Evolutionary conservation across 768 basidiomycete species (phyloP).

Genomic region (Naganishia vaughanmartiniae): DNA sequence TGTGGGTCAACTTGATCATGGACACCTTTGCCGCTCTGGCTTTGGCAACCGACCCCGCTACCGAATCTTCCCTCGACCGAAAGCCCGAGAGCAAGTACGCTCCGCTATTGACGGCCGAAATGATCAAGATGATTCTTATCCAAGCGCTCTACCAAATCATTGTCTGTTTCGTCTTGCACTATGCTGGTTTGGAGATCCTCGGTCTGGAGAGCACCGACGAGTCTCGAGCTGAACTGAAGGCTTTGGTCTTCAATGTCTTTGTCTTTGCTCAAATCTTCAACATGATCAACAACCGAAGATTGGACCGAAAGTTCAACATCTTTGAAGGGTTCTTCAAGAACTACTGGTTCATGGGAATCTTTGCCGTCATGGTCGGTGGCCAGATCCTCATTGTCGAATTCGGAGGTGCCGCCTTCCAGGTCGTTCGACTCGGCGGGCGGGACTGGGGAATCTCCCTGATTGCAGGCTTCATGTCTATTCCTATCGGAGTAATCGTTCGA

Average conservation of each 20-base stretch:
- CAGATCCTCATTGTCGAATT: constrained; percentile 88
- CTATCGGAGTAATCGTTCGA: constrained; percentile 78
- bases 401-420: constrained; percentile 87
- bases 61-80: constrained; percentile 68
- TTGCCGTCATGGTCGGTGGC: constrained; percentile 77
- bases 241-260: constrained; percentile 95
- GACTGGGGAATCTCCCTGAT: constrained; percentile 94
- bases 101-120: constrained; percentile 83
- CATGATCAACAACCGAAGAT: constrained; percentile 81
- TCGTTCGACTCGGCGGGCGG: constrained; percentile 69
- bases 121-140: constrained; percentile 93
- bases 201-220: constrained; percentile 48
- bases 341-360: constrained; percentile 79
- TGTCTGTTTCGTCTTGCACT: constrained; percentile 85
- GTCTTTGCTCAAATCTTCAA: constrained; percentile 98
- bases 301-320: constrained; percentile 82
- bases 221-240: constrained; percentile 60
- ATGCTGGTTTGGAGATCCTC: constrained; percentile 71
- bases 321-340: constrained; percentile 79
- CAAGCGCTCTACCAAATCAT: constrained; percentile 84
- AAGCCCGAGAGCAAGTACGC: constrained; percentile 86
- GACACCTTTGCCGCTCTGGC: constrained; percentile 97
- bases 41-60: constrained; percentile 92
- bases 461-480: constrained; percentile 80
- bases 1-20: constrained; percentile 67